Conservation (phyloP, 495 filamentous ascomycete species). For the Halenospora varia region DNA sequence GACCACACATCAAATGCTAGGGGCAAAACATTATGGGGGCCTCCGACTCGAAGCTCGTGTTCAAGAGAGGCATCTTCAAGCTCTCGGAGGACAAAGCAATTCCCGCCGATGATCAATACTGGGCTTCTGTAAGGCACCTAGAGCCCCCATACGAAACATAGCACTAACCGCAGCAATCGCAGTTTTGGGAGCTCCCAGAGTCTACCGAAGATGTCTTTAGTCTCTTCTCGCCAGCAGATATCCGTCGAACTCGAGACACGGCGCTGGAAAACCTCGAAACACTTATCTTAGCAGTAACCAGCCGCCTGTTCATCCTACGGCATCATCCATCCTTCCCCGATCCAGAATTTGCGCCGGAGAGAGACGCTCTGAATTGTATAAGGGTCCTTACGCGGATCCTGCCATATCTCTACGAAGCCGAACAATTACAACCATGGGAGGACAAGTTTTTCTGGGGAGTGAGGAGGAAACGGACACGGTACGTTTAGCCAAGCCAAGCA, state of each 20-base stretch:
- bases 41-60: conserved; percentile 97
- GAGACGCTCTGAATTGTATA: conserved; percentile 90
- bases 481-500: conserved; percentile 34
- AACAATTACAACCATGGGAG: conserved; percentile 83
- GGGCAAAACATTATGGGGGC: conserved; percentile 69
- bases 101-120: conserved; percentile 84
- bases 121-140: conserved; percentile 68
- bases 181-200: conserved; percentile 99
- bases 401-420: conserved; percentile 89
- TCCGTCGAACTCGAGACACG: conserved; percentile 83
- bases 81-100: conserved; percentile 89
- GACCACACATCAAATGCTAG: conserved; percentile 15
- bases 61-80: conserved; percentile 98
- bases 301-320: conserved; percentile 74
- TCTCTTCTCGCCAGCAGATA: conserved; percentile 89
- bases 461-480: conserved; percentile 53
- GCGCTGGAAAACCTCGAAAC: conserved; percentile 90
- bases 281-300: conserved; percentile 75
- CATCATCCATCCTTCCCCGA: conserved; percentile 90
- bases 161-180: conserved; percentile 18
- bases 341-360: conserved; percentile 80
- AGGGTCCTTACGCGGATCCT: conserved; percentile 86
- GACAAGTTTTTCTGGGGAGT: conserved; percentile 87
- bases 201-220: conserved; percentile 95
- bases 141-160: neutral